phyloP scores from a whole-genome alignment of 129 eudicot species.

The Sambucus nigra region DNA sequence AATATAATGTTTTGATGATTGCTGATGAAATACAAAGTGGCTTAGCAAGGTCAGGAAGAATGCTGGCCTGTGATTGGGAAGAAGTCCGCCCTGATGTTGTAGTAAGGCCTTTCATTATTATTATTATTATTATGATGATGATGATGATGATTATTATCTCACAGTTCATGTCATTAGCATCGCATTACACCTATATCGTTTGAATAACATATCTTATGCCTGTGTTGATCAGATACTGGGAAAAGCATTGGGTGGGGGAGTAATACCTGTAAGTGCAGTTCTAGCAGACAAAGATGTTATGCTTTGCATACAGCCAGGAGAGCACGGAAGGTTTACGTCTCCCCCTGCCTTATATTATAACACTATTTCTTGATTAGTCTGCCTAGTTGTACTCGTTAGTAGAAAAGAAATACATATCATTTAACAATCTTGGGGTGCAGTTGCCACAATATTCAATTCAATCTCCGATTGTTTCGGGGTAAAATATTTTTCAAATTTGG shows the following conservation, averaged over 20 bases:
- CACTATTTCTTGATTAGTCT: not conserved
- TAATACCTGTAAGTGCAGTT: constrained; percentile 95
- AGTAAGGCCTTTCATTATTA: constrained; percentile 37
- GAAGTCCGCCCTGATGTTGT: constrained; percentile 85
- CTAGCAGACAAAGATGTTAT: constrained; percentile 95
- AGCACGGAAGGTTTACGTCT: constrained; percentile 78
- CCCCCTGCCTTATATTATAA: not conserved
- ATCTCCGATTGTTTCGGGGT: too few relatives aligned
- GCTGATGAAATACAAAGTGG: constrained; percentile 99
- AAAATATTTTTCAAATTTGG: too few relatives aligned
- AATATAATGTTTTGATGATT: constrained; percentile 72
- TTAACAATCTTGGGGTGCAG: not conserved
- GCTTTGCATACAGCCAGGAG: constrained; percentile 97
- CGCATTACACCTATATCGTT: not conserved
- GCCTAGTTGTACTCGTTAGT: too few relatives aligned
- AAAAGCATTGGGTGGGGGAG: constrained; percentile 99
- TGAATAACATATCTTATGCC: not conserved
- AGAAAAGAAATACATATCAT: too few relatives aligned
- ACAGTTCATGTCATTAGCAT: not conserved
- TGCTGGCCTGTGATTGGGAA: constrained; percentile 99
- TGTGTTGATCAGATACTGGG: constrained; percentile 62
- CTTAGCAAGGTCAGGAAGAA: constrained; percentile 81
- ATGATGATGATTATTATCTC: too few relatives aligned
- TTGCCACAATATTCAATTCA: not conserved
- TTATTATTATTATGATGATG: too few relatives aligned